Conservation (phyloP, 208 protist species). For the Leishmania martiniquensis region DNA sequence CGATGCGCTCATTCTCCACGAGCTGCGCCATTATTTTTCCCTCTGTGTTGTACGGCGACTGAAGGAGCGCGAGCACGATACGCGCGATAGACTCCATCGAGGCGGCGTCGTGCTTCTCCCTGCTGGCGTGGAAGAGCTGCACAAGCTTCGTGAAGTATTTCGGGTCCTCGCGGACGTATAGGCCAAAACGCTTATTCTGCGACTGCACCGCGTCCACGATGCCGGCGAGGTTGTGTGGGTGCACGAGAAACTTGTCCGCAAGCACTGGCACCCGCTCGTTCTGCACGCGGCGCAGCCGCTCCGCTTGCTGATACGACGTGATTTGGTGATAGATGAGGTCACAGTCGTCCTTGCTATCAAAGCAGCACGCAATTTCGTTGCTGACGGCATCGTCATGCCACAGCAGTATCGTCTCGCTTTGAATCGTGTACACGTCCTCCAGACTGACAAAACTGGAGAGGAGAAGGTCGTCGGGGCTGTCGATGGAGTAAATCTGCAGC, state of each 20-base stretch:
- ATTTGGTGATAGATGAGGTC: conserved; percentile 52
- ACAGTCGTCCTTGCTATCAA: conserved; percentile 72
- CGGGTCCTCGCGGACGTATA: conserved; percentile 51
- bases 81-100: conserved; percentile 45
- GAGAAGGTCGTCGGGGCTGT: conserved; percentile 61
- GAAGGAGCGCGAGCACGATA: conserved; percentile 60
- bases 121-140: conserved; percentile 47
- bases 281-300: conserved; percentile 30
- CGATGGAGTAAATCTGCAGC: conserved; percentile 56
- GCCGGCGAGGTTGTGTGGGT: conserved; percentile 53
- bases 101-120: conserved; percentile 33
- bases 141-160: conserved; percentile 62
- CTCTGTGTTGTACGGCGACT: conserved; percentile 72
- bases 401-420: conserved; percentile 67
- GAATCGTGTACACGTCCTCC: conserved; percentile 73
- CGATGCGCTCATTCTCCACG: conserved; percentile 62
- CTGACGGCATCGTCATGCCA: conserved; percentile 73
- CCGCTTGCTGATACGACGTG: conserved; percentile 42
- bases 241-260: conserved; percentile 51
- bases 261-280: conserved; percentile 28
- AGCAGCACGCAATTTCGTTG: conserved; percentile 74
- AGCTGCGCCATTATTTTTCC: conserved; percentile 74
- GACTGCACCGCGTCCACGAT: conserved; percentile 54
- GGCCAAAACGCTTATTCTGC: conserved; percentile 63
- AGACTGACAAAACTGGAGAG: conserved; percentile 61